Base-by-base conservation (phyloP, 805 yeast species). In the Saccharomycopsis sp. region DNA sequence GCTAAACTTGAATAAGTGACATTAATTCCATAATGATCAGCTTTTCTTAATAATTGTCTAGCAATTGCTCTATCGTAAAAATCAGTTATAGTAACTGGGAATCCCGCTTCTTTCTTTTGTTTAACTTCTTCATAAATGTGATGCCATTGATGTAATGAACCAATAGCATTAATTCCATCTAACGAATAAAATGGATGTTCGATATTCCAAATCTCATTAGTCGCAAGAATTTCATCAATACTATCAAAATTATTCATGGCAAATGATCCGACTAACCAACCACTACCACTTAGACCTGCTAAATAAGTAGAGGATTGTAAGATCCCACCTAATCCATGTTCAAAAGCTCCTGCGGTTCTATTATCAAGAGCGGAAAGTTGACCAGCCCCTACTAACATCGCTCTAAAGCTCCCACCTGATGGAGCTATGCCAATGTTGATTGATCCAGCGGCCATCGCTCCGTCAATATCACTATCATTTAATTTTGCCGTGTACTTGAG, bases 381-480 rank as follows among this genome's bases (percentile, higher is more conserved):
- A 28, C 95, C 96, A 13, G 95, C 95, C 1, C 95, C 95, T 45
- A 71, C 65, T 37, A 87, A 64, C 85, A 87, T 84, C 23, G 96
- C 94, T 50, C 96, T 72, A 60, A 84, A 87, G 3, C 96, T 95
- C 56, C 96, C 96, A 38, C 96, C 96, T 11, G 85, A 72, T 52
- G 80, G 77, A 3, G 87, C 79, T 24, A 74, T 53, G 3, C 77
- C 88, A 36, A 82, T 66, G 42, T 71, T 67, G 45, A 74, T 19
- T 56, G 31, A 62, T 4, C 58, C 48, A 38, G 64, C 64, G 24
- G 73, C 53, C 49, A 67, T 75, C 0, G 54, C 57, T 43, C 31
- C 27, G 23, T 43, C n/a, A 39, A 54, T 73, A 74, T 43, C 44
- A 9, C 13, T 38, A 4, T 53, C 54, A 2, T 56, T 41, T 9